Percentiles rank a stretch among this genome's conserved stretches.
Evolutionary conservation across 139 green algal species (phyloP).

Genomic region (Pseudopediastrum boryanum): DNA sequence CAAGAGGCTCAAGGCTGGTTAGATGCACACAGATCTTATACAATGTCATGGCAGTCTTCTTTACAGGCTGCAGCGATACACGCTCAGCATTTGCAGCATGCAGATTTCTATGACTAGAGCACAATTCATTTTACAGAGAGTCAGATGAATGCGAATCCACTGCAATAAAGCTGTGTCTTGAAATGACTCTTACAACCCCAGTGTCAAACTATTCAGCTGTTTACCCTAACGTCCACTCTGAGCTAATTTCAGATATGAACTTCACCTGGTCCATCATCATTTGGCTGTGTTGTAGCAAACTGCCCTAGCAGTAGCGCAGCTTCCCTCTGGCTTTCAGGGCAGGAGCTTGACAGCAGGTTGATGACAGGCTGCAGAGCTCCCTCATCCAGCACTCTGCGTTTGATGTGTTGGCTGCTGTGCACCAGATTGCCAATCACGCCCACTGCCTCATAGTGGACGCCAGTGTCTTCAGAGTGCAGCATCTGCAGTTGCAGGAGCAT

Average conservation of each 20-base stretch:
- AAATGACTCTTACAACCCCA: too few relatives aligned
- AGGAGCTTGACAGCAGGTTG: slow-evolving; percentile 80
- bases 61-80: too few relatives aligned
- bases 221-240: too few relatives aligned
- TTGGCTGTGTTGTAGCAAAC: slow-evolving; percentile 84
- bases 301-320: slow-evolving; percentile 96
- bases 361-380: slow-evolving; percentile 98
- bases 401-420: slow-evolving; percentile 79
- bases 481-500: slow-evolving; percentile 69
- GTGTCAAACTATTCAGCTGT: too few relatives aligned
- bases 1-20: too few relatives aligned
- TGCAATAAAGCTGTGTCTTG: too few relatives aligned
- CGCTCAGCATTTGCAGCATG: too few relatives aligned
- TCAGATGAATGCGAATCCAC: too few relatives aligned
- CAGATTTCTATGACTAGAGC: too few relatives aligned
- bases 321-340: slow-evolving; percentile 93
- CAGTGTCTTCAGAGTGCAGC: slow-evolving; percentile 88
- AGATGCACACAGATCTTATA: too few relatives aligned
- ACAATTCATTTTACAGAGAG: too few relatives aligned
- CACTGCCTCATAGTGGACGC: slow-evolving; percentile 97
- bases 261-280: slow-evolving; percentile 17
- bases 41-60: too few relatives aligned
- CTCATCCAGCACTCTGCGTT: slow-evolving; percentile 66
- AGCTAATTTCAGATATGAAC: not conserved
- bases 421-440: slow-evolving; percentile 98